Evolutionary conservation across 1,284 basidiomycete genomes (phyloP).

Genomic region (Tilletia horrida): DNA sequence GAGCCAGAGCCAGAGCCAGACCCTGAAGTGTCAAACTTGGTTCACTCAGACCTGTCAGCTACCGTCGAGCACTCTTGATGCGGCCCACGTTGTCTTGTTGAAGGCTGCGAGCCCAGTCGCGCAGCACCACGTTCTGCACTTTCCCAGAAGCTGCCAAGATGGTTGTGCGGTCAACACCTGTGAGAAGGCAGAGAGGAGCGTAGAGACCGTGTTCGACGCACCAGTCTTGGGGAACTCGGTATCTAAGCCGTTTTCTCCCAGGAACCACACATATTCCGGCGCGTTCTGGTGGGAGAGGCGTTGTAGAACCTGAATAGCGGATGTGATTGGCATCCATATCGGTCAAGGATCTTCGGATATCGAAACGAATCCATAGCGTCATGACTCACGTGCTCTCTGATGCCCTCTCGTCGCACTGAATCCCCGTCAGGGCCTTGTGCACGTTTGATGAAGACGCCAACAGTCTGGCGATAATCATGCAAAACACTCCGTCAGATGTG

Average conservation of each 20-base stretch:
- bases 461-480: slow-evolving; percentile 24
- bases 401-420: slow-evolving; percentile 25
- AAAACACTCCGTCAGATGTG: no score
- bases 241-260: slow-evolving; percentile 65
- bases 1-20: no score
- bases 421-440: not conserved
- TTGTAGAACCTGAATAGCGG: slow-evolving; percentile 36
- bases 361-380: not conserved
- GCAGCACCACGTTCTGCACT: slow-evolving; percentile 14
- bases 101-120: not conserved
- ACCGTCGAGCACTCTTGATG: not conserved
- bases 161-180: not conserved
- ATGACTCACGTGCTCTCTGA: slow-evolving; percentile 22
- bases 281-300: slow-evolving; percentile 55
- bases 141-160: not conserved
- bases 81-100: not conserved
- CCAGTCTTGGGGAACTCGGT: slow-evolving; percentile 75
- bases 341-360: slow-evolving; percentile 37
- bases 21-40: no score
- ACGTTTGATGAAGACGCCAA: slow-evolving; percentile 38
- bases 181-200: not conserved
- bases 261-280: slow-evolving; percentile 77
- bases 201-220: not conserved
- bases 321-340: slow-evolving; percentile 54
- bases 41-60: not conserved